Evolutionary conservation across 352 stramenopile species (phyloP).

Genomic region (Blastocystis sp.): DNA sequence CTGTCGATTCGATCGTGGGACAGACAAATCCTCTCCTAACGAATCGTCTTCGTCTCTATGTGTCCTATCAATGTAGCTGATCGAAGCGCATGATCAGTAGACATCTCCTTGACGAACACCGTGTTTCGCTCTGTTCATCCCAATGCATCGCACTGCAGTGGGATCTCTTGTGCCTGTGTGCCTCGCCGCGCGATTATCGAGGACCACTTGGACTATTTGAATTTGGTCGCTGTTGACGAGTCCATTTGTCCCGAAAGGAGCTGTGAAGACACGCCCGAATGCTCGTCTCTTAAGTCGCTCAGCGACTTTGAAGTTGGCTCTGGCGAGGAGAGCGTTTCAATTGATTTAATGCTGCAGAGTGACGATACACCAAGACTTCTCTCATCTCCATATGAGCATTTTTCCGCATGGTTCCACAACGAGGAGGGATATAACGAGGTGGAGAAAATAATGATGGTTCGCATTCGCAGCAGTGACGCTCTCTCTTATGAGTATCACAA

Average conservation of each 20-base stretch:
- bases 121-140: neutral
- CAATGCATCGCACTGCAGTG: neutral
- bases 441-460: neutral
- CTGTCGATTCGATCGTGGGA: neutral
- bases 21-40: neutral
- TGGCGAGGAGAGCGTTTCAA: neutral
- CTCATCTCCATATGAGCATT: neutral
- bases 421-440: neutral
- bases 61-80: neutral
- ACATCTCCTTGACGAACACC: neutral
- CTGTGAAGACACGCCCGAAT: neutral
- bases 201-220: neutral
- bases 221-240: neutral
- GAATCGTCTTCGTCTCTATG: constrained; percentile 9
- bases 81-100: neutral
- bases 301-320: neutral
- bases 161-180: neutral
- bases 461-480: neutral
- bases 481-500: neutral
- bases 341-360: neutral
- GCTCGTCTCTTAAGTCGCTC: neutral
- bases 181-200: neutral
- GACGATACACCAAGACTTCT: neutral
- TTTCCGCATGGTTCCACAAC: neutral
- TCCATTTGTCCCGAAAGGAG: neutral